A percentile compares a stretch with the other conserved stretches of the same genome.
Evolutionary conservation across 202 grass and related monocot species (phyloP).

Genomic region (Cymbopogon flexuosus): DNA sequence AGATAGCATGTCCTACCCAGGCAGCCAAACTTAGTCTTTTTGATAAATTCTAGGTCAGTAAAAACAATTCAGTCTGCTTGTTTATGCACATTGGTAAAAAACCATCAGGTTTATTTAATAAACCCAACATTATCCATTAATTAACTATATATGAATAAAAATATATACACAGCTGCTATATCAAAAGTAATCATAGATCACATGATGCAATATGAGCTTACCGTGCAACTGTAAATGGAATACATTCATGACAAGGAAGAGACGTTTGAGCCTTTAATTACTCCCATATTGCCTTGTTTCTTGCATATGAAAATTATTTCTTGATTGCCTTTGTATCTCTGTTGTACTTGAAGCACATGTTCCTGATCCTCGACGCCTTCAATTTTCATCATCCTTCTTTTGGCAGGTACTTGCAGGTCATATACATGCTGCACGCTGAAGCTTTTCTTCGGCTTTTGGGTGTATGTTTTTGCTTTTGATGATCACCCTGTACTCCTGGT

Average conservation of each 20-base stretch:
- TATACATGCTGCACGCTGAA: no score
- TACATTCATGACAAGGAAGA: constrained; percentile 36
- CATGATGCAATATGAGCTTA: not conserved
- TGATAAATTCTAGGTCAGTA: not conserved
- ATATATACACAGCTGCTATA: not conserved
- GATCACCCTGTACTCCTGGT: constrained; percentile 32
- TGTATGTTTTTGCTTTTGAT: constrained; percentile 40
- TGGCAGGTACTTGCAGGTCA: no score
- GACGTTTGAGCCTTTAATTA: constrained; percentile 26
- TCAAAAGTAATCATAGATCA: constrained; percentile 9
- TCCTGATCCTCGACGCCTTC: not conserved
- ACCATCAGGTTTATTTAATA: not conserved
- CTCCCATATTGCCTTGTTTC: constrained; percentile 11
- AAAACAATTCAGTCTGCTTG: not conserved
- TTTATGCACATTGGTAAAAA: not conserved
- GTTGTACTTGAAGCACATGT: constrained; percentile 10
- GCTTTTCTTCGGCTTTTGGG: constrained; percentile 31
- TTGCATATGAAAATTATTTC: not conserved
- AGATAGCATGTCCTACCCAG: not conserved
- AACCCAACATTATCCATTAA: not conserved
- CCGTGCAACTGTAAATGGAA: not conserved
- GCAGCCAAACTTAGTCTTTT: not conserved
- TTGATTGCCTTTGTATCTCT: not conserved
- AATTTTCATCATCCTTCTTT: no score
- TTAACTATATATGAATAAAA: not conserved